Conservation (phyloP, 2,329 filamentous ascomycete species). For the Zymoseptoria passerinii region DNA sequence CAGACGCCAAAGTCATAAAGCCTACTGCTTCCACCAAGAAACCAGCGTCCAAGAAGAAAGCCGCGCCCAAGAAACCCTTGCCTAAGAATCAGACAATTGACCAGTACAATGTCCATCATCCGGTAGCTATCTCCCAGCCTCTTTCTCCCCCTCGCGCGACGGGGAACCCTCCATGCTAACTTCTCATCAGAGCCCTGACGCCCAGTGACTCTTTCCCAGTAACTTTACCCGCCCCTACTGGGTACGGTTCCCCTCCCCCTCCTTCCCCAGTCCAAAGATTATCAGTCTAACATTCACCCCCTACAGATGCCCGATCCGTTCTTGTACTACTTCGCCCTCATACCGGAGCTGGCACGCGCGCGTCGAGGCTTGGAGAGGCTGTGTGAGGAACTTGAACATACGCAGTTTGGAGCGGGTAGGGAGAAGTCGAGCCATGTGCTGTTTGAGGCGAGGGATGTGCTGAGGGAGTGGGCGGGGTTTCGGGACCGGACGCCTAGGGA, state of each 20-base stretch:
- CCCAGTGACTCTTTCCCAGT: neutral
- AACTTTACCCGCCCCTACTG: too few relatives aligned
- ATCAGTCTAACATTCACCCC: too few relatives aligned
- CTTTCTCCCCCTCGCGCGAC: neutral
- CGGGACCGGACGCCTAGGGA: neutral
- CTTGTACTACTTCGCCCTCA: neutral
- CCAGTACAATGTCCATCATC: neutral
- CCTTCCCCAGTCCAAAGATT: too few relatives aligned
- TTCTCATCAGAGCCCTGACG: neutral
- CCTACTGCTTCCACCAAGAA: neutral
- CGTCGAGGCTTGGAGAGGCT: neutral
- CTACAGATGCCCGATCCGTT: too few relatives aligned
- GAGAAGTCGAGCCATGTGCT: neutral
- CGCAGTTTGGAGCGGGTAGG: neutral
- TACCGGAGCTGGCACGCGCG: neutral
- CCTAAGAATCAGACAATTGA: neutral
- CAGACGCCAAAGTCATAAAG: neutral
- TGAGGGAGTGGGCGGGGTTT: neutral
- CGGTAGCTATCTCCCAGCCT: neutral
- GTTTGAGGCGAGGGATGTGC: neutral
- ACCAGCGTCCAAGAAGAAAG: neutral
- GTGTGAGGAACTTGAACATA: neutral
- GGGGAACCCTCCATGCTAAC: neutral
- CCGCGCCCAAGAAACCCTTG: neutral
- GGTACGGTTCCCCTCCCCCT: too few relatives aligned